Evolutionary conservation across 1,139 yeast genomes (phyloP), one percentile per base, ranked within the genome.

Genomic region (Suhomyces guaymorum): DNA sequence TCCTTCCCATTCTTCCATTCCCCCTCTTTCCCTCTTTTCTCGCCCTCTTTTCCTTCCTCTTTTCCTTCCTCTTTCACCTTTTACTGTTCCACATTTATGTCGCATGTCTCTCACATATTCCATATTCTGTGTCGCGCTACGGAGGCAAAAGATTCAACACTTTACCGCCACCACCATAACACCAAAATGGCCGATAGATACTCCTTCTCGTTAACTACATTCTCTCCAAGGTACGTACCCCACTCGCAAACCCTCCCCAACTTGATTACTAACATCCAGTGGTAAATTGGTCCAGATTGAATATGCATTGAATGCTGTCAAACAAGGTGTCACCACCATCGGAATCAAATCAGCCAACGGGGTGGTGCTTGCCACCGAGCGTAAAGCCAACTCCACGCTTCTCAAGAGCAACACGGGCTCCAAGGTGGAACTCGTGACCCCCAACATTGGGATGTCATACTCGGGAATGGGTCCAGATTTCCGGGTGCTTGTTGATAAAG

Each of bases 381-480:
- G 92, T 67, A 92, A 90, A 59, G 77, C 92, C 29, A 77, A 83
- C 35, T 88, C 97, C 7, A 72, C 84, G 15, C 75, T 94, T 47
- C 75, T 89, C 44, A 81, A 87, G 50, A 68, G 78, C 20, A 95
- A 85, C 36, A 77, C 89, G 36, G 73, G 85, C 43, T 75, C 82
- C 37, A 94, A 94, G 58, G 82, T 94, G 26, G 84, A 88, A 37
- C 68, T 79, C 41, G 78, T 94, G 52, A 89, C 98, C 2, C 98
- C 98, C 25, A 89, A 92, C 56, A 87, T 92, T 47, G 98, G 97
- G 40, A 88, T 92, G 78, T 89, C 95, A 4, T 94, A 94, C 65
- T 78, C 96, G 12, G 99, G 99, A 18, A 90, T 94, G 97, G 98
- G 98, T 10, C 98, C 99, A 14, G 99, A 94, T 62, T 94, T 86